A percentile compares a stretch with the other conserved stretches of the same genome.
phyloP scores from a whole-genome alignment of 176 grass and related monocot genomes.

The Lolium multiflorum region DNA sequence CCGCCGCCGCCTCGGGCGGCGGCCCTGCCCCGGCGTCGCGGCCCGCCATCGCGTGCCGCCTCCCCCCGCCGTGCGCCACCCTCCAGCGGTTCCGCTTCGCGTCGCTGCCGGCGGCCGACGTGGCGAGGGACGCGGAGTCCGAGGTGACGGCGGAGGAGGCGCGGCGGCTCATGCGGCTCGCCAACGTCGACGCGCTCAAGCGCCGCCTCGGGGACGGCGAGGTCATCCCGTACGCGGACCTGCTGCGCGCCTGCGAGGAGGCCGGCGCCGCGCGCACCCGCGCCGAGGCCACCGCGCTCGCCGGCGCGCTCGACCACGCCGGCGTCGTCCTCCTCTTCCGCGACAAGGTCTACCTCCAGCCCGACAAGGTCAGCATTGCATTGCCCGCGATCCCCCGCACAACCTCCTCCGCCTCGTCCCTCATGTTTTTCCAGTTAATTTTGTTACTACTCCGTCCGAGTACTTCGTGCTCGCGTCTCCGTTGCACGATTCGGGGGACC shows the following conservation, averaged over 20 bases:
- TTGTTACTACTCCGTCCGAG: not conserved
- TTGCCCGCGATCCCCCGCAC: not conserved
- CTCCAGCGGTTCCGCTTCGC: constrained; percentile 37
- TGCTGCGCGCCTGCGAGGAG: constrained; percentile 78
- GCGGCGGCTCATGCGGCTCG: constrained; percentile 77
- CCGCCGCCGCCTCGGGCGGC: constrained; percentile 14
- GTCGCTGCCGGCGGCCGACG: constrained; percentile 37
- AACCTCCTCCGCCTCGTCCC: not conserved
- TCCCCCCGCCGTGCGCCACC: not conserved
- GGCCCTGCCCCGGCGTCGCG: not conserved
- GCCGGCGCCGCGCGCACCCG: constrained; percentile 70
- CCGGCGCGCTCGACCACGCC: constrained; percentile 81
- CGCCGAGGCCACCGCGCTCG: constrained; percentile 75
- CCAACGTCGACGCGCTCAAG: constrained; percentile 88
- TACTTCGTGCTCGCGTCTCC: not conserved
- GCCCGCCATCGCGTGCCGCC: not conserved
- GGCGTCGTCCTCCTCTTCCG: constrained; percentile 90
- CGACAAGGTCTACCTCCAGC: constrained; percentile 94
- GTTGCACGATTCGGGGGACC: not conserved
- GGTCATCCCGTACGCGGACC: constrained; percentile 74
- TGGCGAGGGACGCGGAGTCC: constrained; percentile 31
- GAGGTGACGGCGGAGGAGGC: constrained; percentile 75
- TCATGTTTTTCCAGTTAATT: not conserved
- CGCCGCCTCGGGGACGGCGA: constrained; percentile 68
- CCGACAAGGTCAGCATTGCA: constrained; percentile 77